These are phyloP conservation scores for Chalciporus piperatus DNA, from an alignment of 768 basidiomycete genomes.

Conservation along the genomic window DNA sequence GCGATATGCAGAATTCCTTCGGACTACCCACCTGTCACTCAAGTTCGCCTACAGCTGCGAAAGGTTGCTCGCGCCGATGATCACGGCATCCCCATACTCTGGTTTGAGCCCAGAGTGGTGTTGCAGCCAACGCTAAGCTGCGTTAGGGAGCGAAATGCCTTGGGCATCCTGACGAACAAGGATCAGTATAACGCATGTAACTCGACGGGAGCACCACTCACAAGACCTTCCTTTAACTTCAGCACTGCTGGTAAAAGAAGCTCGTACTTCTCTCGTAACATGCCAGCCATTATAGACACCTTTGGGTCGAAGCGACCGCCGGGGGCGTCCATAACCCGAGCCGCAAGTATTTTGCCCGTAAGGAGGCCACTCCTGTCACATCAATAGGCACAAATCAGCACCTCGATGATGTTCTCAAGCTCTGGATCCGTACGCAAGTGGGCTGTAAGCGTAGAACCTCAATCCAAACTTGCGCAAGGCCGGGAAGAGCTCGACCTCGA, in stretches of 20 bases:
- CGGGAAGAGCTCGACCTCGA: slow-evolving; percentile 33
- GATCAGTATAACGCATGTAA: neutral
- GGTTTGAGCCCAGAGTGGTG: slow-evolving; percentile 1
- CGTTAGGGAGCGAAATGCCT: neutral
- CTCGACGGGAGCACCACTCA: neutral
- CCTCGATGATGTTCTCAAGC: no score
- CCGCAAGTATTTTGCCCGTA: neutral
- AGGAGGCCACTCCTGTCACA: neutral
- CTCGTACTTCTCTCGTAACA: neutral
- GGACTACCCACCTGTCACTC: neutral
- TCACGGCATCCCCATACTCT: slow-evolving; percentile 19
- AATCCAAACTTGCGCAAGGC: slow-evolving; percentile 39
- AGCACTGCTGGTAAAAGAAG: slow-evolving; percentile 1
- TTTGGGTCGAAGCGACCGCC: slow-evolving; percentile 4
- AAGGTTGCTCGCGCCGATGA: slow-evolving; percentile 36
- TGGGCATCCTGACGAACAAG: neutral
- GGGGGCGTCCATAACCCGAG: neutral
- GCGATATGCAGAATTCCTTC: neutral
- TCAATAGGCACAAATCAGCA: no score
- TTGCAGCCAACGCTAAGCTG: slow-evolving; percentile 5
- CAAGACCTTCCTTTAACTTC: slow-evolving; percentile 5
- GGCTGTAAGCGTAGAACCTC: slow-evolving; percentile 32
- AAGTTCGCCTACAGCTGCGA: slow-evolving; percentile 30
- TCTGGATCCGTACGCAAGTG: slow-evolving; percentile 1
- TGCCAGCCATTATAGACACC: neutral